Evolutionary conservation across 1,284 basidiomycete genomes (phyloP), one percentile per base, ranked within the genome.

Genomic region (Malassezia pachydermatis): DNA sequence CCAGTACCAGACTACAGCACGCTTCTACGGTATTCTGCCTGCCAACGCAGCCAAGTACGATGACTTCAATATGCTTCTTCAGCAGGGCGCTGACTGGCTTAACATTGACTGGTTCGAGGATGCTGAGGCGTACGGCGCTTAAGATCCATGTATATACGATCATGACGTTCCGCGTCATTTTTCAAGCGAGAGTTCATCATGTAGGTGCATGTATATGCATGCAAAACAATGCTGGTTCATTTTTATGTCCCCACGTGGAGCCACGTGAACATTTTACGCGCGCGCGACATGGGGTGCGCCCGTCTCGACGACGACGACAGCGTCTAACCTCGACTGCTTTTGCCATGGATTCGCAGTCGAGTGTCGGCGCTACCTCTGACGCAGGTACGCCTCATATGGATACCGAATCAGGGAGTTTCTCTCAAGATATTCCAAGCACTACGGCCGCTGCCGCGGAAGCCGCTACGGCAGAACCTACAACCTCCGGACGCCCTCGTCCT

Each of bases 401-500:
- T 13, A 36, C 34, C 5, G 48, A 51, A 5, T 39, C 37, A 4
- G 48, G 36, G 9, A 45, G 36, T 33, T 44, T 28, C 17, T 35
- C 41, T 5, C 23, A 48, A 4, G 39, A 48, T 25, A 24, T 20
- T 28, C 17, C 16, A 9, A 27, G 34, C 13, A n/a, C n/a, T 1
- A 32, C 28, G 38, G 30, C 14, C n/a, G 25, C 28, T 10, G 19
- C 19, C 20, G 27, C 27, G 7, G 17, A 20, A 25, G 35, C 25
- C 19, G 16, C 34, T 5, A 17, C 24, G 32, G 20, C n/a, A 20
- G 27, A 36, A 10, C 35, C 36, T 3, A 40, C 37, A 19, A 55
- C 58, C 22, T 47, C 54, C 13, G 46, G 57, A 10, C 49, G 56
- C 14, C 50, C 58, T 30, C 54, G 60, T 2, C 58, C 57, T 9